Base-by-base conservation (phyloP, 169 alveolate genomes). In the Cryptosporidium felis region DNA sequence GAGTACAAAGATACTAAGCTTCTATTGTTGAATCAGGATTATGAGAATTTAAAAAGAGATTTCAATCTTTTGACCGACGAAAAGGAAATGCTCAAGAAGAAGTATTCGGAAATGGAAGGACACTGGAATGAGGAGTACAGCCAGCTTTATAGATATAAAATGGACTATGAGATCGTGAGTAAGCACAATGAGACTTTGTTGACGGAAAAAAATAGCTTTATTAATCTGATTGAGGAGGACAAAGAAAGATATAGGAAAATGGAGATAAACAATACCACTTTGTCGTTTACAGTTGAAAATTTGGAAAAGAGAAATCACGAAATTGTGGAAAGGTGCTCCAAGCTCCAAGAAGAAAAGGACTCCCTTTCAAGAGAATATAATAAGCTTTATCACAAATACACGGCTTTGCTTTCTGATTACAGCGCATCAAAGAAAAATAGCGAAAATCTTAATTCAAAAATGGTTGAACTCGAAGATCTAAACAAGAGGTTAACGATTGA, bases 1-100 rank as follows among this genome's bases (percentile, higher is more conserved):
- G 85, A 74, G 59, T 74, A 74, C 59, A 74, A 74, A 36, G 85
- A 74, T 21, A 74, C 85, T 12, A 74, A 74, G n/a, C 85, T 74
- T 56, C 40, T 56, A 6, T 14, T 74, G 5, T 26, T 53, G 41
- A 56, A 49, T 53, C 85, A 74, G 40, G 85, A 74, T 38, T 74
- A 53, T 53, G 85, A 74, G n/a, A 51, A 41, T 3, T 58, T 74
- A 8, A 49, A 74, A 18, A 74, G 66, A 26, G 85, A 74, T 74
- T 38, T 41, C 26, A 44, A 14, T 14, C 51, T 56, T 28, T 18
- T 51, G 9, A 74, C 32, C 18, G 74, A 74, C 16, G 85, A 74
- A 56, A 74, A 53, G 44, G 74, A 38, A 74, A 18, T 74, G 18
- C 0, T 74, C 14, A 56, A 56, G 58, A 56, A 74, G 21, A 74